Conservation (phyloP, 352 stramenopile genomes). For the Phytopythium sindhum region DNA sequence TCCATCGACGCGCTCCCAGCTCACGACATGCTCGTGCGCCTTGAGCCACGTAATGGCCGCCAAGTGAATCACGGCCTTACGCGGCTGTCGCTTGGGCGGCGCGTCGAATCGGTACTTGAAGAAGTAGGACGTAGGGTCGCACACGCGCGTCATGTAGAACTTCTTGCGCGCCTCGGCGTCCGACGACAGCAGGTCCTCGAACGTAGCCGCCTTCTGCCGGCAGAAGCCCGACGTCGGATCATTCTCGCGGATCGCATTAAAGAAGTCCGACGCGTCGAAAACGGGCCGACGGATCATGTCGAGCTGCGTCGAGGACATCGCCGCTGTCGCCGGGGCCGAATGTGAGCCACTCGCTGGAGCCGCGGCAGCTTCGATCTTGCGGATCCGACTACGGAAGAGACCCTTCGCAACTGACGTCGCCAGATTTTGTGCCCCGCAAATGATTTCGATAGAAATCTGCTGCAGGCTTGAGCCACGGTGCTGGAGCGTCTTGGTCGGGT, state of each 20-base stretch:
- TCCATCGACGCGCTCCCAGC: conserved; percentile 80
- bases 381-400: conserved; percentile 67
- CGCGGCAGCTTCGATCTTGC: conserved; percentile 32
- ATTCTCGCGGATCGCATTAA: conserved; percentile 80
- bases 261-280: conserved; percentile 65
- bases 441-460: conserved; percentile 72
- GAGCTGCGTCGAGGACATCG: conserved; percentile 34
- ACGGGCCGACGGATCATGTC: conserved; percentile 69
- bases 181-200: conserved; percentile 76
- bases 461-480: conserved; percentile 37
- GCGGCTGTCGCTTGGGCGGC: conserved; percentile 57
- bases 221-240: conserved; percentile 82
- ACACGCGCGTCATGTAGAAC: conserved; percentile 82
- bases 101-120: conserved; percentile 89
- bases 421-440: conserved; percentile 72
- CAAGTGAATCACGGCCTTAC: conserved; percentile 53
- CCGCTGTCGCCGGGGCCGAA: background rate
- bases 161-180: conserved; percentile 59
- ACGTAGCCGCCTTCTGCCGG: conserved; percentile 61
- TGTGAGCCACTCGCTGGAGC: background rate
- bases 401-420: conserved; percentile 68
- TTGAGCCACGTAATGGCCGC: conserved; percentile 74
- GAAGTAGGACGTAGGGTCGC: conserved; percentile 87
- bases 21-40: conserved; percentile 82
- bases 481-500: conserved; percentile 10